These are phyloP conservation scores for Lactarius akahatsu DNA, from an alignment of 768 basidiomycete genomes.

Conservation along the genomic window DNA sequence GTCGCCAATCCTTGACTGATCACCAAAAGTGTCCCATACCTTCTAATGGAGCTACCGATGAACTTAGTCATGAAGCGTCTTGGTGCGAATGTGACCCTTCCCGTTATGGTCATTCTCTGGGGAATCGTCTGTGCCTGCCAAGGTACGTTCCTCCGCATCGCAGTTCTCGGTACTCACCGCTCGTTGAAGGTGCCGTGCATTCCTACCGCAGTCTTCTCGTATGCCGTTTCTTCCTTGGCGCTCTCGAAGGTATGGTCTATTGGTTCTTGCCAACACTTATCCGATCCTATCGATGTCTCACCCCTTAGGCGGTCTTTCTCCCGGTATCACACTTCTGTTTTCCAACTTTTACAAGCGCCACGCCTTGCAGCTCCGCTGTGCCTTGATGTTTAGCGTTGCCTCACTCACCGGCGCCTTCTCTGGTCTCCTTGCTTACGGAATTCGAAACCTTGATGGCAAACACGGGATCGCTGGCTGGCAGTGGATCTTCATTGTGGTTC, in stretches of 20 bases:
- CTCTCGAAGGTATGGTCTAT: conserved; percentile 50
- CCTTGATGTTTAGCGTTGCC: conserved; percentile 44
- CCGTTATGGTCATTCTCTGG: conserved; percentile 62
- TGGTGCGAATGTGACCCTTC: conserved; percentile 59
- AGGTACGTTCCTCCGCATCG: conserved; percentile 39
- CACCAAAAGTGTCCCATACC: conserved; percentile 31
- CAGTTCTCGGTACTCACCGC: neutral
- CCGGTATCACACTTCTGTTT: conserved; percentile 33
- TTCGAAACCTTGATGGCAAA: conserved; percentile 53
- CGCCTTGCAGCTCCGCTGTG: conserved; percentile 36
- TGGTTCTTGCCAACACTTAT: neutral
- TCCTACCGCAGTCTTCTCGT: conserved; percentile 53
- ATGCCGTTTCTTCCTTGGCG: conserved; percentile 50
- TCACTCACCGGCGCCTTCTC: conserved; percentile 59
- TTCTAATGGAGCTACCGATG: conserved; percentile 33
- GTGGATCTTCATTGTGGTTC: conserved; percentile 63
- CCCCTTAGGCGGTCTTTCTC: conserved; percentile 45
- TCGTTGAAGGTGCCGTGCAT: conserved; percentile 42
- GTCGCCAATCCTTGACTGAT: conserved; percentile 25
- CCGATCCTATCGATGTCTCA: neutral
- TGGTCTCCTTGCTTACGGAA: conserved; percentile 59
- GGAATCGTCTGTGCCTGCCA: conserved; percentile 60
- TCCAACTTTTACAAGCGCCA: conserved; percentile 33
- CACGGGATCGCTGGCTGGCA: conserved; percentile 57
- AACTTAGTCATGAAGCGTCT: conserved; percentile 39